Evolutionary conservation across 169 alveolate species (phyloP).

Genomic region (Haemoproteus tartakovskyi): DNA sequence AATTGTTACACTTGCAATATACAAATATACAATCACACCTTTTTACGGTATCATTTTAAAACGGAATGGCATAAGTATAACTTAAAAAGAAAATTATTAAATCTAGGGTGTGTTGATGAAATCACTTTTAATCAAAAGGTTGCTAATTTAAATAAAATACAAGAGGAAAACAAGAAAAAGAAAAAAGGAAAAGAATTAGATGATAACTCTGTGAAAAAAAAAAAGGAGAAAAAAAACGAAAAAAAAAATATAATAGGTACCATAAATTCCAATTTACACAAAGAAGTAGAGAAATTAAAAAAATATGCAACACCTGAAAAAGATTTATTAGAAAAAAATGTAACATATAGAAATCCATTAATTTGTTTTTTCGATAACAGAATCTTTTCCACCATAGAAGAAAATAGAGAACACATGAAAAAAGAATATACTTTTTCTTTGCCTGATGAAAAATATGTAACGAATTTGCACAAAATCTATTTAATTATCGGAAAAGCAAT

Average conservation of each 20-base stretch:
- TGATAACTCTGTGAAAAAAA: constrained; percentile 10
- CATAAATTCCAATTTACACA: not conserved
- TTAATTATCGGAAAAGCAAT: constrained; percentile 70
- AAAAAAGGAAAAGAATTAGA: not conserved
- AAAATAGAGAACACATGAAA: constrained; percentile 70
- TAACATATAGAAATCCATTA: constrained; percentile 48
- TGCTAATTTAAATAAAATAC: constrained; percentile 21
- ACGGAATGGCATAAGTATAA: constrained; percentile 86
- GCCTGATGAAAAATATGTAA: constrained; percentile 59
- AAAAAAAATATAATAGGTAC: not conserved
- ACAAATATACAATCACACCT: constrained; percentile 52
- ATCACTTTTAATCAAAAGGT: constrained; percentile 64
- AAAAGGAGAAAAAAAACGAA: constrained; percentile 17
- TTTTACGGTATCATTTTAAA: constrained; percentile 77
- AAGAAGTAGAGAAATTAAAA: not conserved
- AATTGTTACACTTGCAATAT: constrained; percentile 59
- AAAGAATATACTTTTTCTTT: constrained; percentile 65
- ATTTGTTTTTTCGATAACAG: constrained; percentile 71
- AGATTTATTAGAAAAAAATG: constrained; percentile 17
- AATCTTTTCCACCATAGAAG: constrained; percentile 60
- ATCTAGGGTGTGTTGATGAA: constrained; percentile 65
- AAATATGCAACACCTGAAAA: constrained; percentile 53
- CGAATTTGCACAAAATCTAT: constrained; percentile 25
- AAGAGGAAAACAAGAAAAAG: constrained; percentile 1
- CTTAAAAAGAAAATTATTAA: constrained; percentile 77